Conservation (phyloP, 2,329 filamentous ascomycete genomes). For the Stagonosporopsis chrysanthemi region DNA sequence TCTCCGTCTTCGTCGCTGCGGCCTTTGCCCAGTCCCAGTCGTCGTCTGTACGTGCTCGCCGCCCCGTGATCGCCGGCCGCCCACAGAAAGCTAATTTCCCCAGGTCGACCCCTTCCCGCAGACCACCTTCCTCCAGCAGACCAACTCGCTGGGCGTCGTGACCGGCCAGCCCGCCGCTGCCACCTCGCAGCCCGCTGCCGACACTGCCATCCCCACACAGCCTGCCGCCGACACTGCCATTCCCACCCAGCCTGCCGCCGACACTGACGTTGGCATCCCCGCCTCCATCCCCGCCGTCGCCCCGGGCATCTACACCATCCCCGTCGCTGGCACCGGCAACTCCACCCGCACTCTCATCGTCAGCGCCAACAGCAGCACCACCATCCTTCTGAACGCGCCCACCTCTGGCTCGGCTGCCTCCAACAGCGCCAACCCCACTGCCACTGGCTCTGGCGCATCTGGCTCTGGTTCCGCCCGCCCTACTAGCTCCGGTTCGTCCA, state of each 20-base stretch:
- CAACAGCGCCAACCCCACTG: conserved; percentile 17
- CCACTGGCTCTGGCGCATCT: conserved; percentile 21
- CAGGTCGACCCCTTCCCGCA: conserved; percentile 35
- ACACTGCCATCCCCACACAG: conserved; percentile 34
- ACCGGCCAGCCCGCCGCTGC: conserved; percentile 37
- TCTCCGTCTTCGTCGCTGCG: conserved; percentile 35
- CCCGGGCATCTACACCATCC: conserved; percentile 46
- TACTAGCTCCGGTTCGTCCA: conserved; percentile 20
- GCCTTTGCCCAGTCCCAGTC: conserved; percentile 32
- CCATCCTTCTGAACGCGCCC: conserved; percentile 29
- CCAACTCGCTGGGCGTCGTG: conserved; percentile 44
- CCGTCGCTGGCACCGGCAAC: conserved; percentile 39
- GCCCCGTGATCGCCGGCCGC: conserved; percentile 11
- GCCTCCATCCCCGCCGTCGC: conserved; percentile 48
- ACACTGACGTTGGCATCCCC: conserved; percentile 31
- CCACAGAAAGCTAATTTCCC: conserved; percentile 9
- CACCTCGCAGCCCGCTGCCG: conserved; percentile 39
- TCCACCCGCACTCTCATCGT: conserved; percentile 40
- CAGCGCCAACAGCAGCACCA: conserved; percentile 47
- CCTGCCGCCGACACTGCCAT: conserved; percentile 34
- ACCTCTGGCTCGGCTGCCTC: conserved; percentile 14
- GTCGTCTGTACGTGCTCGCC: conserved; percentile 20
- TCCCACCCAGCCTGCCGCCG: conserved; percentile 38
- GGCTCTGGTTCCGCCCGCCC: conserved; percentile 24
- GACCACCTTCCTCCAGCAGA: conserved; percentile 38